phyloP scores from a whole-genome alignment of 768 basidiomycete genomes.

The Lentinula guzmanii region DNA sequence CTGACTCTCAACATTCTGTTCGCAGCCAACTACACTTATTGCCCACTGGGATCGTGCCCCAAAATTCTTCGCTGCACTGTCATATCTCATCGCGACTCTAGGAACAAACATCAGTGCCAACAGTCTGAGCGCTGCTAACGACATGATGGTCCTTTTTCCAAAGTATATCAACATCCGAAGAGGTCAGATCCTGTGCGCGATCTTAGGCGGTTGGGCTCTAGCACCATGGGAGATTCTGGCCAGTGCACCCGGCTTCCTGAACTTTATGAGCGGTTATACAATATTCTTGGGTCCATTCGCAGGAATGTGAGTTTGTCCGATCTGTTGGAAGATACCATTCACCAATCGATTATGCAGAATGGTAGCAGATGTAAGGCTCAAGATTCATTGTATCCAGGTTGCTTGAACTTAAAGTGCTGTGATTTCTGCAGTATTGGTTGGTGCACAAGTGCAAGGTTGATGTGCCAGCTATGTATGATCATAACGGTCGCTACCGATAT shows the following conservation, averaged over 20 bases:
- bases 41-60: conserved; percentile 80
- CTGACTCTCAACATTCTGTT: background rate
- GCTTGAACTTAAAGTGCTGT: background rate
- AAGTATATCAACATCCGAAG: conserved; percentile 76
- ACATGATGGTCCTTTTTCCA: conserved; percentile 76
- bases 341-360: conserved; percentile 23
- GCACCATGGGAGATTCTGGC: conserved; percentile 83
- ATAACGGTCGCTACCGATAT: conserved; percentile 75
- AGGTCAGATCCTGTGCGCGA: conserved; percentile 72
- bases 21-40: conserved; percentile 57
- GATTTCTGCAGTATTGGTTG: conserved; percentile 58
- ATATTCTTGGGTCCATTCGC: conserved; percentile 85
- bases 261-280: conserved; percentile 80
- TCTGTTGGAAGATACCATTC: background rate
- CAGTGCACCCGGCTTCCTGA: conserved; percentile 60
- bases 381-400: background rate
- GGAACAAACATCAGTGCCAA: conserved; percentile 79
- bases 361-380: conserved; percentile 35
- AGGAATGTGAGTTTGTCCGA: conserved; percentile 48
- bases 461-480: conserved; percentile 81
- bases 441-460: conserved; percentile 68
- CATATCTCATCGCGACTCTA: conserved; percentile 68
- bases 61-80: conserved; percentile 76
- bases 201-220: conserved; percentile 82
- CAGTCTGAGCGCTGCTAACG: conserved; percentile 66